Evolutionary conservation across 1,139 yeast genomes (phyloP), one percentile per base, ranked within the genome.

Genomic region (Nematodospora anomalae): DNA sequence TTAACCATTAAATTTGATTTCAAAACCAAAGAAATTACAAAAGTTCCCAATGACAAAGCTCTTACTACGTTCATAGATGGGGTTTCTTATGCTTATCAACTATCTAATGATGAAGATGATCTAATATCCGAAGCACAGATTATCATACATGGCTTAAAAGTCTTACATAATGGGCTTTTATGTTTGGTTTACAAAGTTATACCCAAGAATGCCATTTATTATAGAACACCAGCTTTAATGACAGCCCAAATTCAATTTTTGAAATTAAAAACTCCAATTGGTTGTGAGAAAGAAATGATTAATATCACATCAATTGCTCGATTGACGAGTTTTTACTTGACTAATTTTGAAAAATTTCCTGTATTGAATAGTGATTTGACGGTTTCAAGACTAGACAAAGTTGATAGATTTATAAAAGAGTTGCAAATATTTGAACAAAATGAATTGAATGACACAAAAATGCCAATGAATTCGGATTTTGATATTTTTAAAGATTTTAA

Each of bases 191-290:
- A 55, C 42, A 58, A 58, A 38, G 49, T 60, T 1, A 44, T 53
- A 12, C 67, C 69, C 1, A 60, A 55, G 30, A 55, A 62, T 38
- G 53, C 54, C 3, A 36, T 67, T 12, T 54, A 58, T 34, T 65
- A 64, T 42, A 53, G 57, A 16, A 61, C 61, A 12, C 42, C 53
- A 13, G 62, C 67, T 4, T 54, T 53, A 36, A 46, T 50, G 21
- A 61, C 58, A 12, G 52, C 53, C 21, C 47, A 50, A 22, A 39
- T 67, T 13, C 62, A 51, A 11, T 60, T 62, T 40, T 36, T 48
- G 10, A 36, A 43, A 29, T 35, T 48, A 7, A 35, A 33, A 3
- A 29, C 27, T 4, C 39, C 43, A 6, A 33, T 45, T 11, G 34
- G 30, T 7, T 4, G 4, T 15, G 8, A n/a, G 5, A 22, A 23